These are phyloP conservation scores for Glebionis coronaria DNA, from an alignment of 129 eudicot genomes.

Conservation along the genomic window DNA sequence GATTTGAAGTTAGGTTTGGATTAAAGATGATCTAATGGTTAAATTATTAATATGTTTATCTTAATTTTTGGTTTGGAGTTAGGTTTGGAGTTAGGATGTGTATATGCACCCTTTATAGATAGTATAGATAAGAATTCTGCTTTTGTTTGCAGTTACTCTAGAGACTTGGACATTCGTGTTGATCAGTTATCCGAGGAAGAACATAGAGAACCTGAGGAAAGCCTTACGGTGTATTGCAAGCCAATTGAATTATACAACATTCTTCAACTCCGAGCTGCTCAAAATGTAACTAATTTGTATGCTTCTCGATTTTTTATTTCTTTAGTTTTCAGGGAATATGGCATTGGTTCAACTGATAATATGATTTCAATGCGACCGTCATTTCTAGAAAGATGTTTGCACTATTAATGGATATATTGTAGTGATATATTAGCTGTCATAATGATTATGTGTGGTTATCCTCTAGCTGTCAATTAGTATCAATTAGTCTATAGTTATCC, in stretches of 20 bases:
- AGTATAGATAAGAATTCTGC: conserved; percentile 44
- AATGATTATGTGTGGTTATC: too few species aligned
- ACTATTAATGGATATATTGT: too few species aligned
- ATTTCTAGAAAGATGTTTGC: conserved; percentile 79
- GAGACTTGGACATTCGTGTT: conserved; percentile 59
- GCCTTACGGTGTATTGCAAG: conserved; percentile 77
- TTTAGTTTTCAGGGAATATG: background rate
- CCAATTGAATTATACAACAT: conserved; percentile 93
- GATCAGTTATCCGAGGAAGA: conserved; percentile 73
- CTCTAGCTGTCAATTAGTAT: too few species aligned
- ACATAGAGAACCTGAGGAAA: conserved; percentile 80
- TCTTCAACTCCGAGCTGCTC: conserved; percentile 68
- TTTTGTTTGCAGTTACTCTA: conserved; percentile 65
- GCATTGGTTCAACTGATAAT: conserved; percentile 18
- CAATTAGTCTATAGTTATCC: too few species aligned
- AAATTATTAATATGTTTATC: too few species aligned
- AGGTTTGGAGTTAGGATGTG: too few species aligned
- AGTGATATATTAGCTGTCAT: too few species aligned
- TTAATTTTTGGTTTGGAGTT: too few species aligned
- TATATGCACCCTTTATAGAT: too few species aligned
- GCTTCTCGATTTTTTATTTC: background rate
- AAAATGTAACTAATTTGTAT: conserved; percentile 44
- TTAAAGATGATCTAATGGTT: too few species aligned
- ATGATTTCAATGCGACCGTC: conserved; percentile 57
- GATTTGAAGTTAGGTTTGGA: too few species aligned